phyloP scores from a whole-genome alignment of 2,329 filamentous ascomycete genomes.

The Aspergillus nomiae region DNA sequence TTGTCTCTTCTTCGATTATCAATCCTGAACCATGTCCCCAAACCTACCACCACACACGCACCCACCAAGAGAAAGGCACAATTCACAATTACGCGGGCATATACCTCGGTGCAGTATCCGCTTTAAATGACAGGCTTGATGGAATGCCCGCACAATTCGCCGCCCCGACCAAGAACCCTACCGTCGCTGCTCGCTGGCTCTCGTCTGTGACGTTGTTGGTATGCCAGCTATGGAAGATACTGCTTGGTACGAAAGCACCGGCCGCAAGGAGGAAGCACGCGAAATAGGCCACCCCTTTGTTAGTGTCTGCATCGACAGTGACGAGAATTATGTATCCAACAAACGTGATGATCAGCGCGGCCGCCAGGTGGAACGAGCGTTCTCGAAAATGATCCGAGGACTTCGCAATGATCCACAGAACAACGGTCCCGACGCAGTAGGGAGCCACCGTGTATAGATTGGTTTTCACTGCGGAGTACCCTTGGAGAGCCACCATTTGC shows the following conservation, averaged over 20 bases:
- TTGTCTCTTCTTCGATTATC: slow-evolving; percentile 13
- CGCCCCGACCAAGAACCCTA: slow-evolving; percentile 15
- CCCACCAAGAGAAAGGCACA: slow-evolving; percentile 10
- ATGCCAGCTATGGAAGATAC: slow-evolving; percentile 18
- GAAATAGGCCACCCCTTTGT: slow-evolving; percentile 15
- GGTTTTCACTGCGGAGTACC: too few species aligned
- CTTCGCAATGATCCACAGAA: slow-evolving; percentile 10
- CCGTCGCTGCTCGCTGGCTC: slow-evolving; percentile 10
- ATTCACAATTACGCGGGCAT: slow-evolving; percentile 15
- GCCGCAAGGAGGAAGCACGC: slow-evolving; percentile 14
- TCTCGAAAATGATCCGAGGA: slow-evolving; percentile 23
- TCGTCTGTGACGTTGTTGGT: slow-evolving; percentile 13
- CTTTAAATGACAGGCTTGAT: slow-evolving; percentile 15
- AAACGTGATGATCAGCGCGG: slow-evolving; percentile 16
- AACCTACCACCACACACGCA: slow-evolving; percentile 7
- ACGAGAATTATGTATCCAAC: slow-evolving; percentile 18
- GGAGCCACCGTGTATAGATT: too few species aligned
- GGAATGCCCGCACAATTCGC: slow-evolving; percentile 18
- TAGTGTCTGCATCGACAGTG: slow-evolving; percentile 8
- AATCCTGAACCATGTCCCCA: slow-evolving; percentile 13
- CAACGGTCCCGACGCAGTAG: background rate
- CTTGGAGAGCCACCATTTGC: too few species aligned
- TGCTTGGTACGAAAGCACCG: slow-evolving; percentile 12
- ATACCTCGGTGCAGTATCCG: slow-evolving; percentile 12
- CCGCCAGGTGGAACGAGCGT: slow-evolving; percentile 20